phyloP scores from a whole-genome alignment of 805 yeast genomes.

The Debaryomyces tyrocola region DNA sequence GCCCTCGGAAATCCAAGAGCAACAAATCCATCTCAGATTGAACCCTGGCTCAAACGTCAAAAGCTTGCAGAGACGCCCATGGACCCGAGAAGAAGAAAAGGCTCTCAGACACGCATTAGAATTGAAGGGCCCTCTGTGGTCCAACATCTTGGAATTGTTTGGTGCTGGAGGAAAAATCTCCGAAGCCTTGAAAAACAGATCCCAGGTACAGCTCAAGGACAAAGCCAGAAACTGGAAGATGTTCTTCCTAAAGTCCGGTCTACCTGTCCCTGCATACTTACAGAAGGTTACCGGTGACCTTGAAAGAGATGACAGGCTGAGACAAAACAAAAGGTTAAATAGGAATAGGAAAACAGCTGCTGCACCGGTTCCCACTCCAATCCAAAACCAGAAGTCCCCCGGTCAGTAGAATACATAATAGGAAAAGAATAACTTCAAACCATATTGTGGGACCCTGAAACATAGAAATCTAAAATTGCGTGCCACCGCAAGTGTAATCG shows the following conservation, averaged over 20 bases:
- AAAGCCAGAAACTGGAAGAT: conserved; percentile 96
- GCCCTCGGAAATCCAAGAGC: conserved; percentile 46
- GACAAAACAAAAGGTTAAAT: conserved; percentile 26
- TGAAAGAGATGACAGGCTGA: conserved; percentile 52
- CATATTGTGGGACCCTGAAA: too few relatives aligned
- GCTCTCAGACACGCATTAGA: conserved; percentile 81
- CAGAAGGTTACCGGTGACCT: conserved; percentile 85
- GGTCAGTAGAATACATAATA: not conserved
- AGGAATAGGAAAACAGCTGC: conserved; percentile 39
- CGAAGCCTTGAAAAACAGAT: conserved; percentile 82
- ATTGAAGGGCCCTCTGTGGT: conserved; percentile 90
- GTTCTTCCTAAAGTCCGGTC: conserved; percentile 72
- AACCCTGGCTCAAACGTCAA: conserved; percentile 28
- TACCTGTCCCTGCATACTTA: conserved; percentile 78
- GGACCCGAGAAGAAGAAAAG: conserved; percentile 88
- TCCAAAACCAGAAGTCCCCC: conserved; percentile 3
- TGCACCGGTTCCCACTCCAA: conserved; percentile 35
- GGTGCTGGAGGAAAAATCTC: conserved; percentile 91
- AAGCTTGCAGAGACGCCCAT: conserved; percentile 54
- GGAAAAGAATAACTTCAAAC: too few relatives aligned
- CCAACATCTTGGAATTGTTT: conserved; percentile 82
- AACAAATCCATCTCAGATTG: conserved; percentile 40
- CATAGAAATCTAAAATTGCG: not conserved
- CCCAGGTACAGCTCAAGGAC: conserved; percentile 91
- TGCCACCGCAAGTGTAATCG: not conserved